Evolutionary conservation across 2,329 filamentous ascomycete genomes (phyloP), one percentile per base, ranked within the genome.

Genomic region (Arachnomyces sp.): DNA sequence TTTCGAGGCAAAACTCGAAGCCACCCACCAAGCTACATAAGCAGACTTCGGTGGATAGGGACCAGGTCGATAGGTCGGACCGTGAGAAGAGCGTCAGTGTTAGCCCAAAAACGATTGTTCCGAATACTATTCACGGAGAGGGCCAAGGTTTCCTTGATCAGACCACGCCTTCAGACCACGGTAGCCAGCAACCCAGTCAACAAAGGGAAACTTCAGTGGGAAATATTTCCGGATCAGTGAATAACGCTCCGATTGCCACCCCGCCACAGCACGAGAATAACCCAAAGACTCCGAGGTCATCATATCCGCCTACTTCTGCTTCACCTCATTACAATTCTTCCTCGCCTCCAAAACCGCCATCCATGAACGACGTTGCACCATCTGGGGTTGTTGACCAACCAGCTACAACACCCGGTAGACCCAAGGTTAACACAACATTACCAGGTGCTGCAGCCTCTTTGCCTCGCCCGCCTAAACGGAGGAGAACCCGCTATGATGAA

Each of bases 41-140:
- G 9, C 51, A 51, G 34, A 59, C 65, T 32, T 67, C 72, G 43
- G 73, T 74, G 32, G 71, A 72, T 36, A 72, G 72, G 47, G 82
- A 86, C 40, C 75, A n/a, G n/a, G n/a, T n/a, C n/a, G n/a, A n/a
- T n/a, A n/a, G n/a, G n/a, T n/a, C n/a, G n/a, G n/a, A n/a, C n/a
- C n/a, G 82, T 52, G 84, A 85, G 45, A 70, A 75, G 36, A 86
- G 81, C 57, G 61, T 83, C 39, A 89, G 84, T 54, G 78, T 90
- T 37, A 90, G 84, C 57, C 86, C 86, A 21, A 88, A 86, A 64
- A 87, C 84, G 28, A 59, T 57, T 36, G 45, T 57, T 35, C 43
- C 52, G 21, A 47, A 54, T 8, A 44, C 46, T 14, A 55, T 56
- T 25, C 57, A 57, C 14, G 55, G 57, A 32, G 55, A 49, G 29